Evolutionary conservation across 345 rosid species (phyloP), one percentile per base, ranked within the genome.

Genomic region (Alliaria petiolata): DNA sequence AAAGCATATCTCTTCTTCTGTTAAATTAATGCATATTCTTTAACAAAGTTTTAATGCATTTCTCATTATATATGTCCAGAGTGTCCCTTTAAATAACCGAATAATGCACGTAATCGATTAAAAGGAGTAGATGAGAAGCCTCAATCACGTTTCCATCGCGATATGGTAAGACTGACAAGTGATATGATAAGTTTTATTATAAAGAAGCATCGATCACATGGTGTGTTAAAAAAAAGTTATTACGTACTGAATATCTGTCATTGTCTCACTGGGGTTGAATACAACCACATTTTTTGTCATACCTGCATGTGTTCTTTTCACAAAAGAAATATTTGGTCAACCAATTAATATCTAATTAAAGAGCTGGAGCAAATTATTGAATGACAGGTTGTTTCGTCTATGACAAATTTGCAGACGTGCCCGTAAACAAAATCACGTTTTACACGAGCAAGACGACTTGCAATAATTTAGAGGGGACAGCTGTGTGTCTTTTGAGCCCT

Each of bases 361-460:
- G 39, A 54, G 39, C 7, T 31, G 16, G 2, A n/a, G 20, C 15
- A n/a, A 22, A 30, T 52, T 52, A 8, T 28, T 52, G 36, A 2
- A 54, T 54, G 61, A 16, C 26, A 55, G 8, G 8, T 42, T 55
- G 64, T 38, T 4, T 7, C 34, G 13, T 59, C 20, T 38, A 22
- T n/a, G 7, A 10, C 7, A 3, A 42, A 42, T n/a, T 43, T 20
- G 35, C 60, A 33, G 60, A 54, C 60, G 40, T 53, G 39, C 13
- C 10, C 9, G 7, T 11, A 15, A 36, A 16, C 15, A 49, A 45
- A 22, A 75, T 34, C 69, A 67, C 69, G 78, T 67, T 75, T 67
- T 8, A 49, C 67, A 74, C 55, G 46, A 66, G 3, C n/a, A 55
- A 45, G 51, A 49, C 42, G 49, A 65, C 45, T 28, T 58, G 0